phyloP scores from a whole-genome alignment of 371 early-diverging fungal genomes.

The Nematocida minor region DNA sequence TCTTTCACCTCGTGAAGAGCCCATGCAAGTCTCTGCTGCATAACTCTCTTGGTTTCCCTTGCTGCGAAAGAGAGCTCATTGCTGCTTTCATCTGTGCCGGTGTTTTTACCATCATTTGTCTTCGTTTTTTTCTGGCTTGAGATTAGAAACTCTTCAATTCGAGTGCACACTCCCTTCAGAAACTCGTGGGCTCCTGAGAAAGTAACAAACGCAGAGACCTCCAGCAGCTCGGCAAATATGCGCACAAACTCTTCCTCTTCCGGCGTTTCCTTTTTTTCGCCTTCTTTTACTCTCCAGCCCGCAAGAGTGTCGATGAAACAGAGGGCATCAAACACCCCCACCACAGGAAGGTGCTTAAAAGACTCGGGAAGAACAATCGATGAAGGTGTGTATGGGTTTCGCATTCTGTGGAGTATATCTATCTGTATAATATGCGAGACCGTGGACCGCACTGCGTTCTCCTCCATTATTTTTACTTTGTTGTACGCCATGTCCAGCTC shows the following conservation, averaged over 20 bases:
- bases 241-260: background rate
- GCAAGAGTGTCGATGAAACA: slow-evolving; percentile 4
- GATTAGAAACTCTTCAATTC: background rate
- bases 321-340: slow-evolving; percentile 12
- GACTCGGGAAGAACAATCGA: background rate
- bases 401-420: slow-evolving; percentile 5
- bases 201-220: background rate
- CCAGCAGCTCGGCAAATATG: background rate
- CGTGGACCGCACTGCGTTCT: background rate
- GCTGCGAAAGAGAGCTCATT: background rate
- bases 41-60: background rate
- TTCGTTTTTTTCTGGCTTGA: background rate
- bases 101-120: too few relatives aligned
- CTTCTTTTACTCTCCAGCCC: background rate
- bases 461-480: background rate
- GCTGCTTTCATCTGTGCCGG: too few relatives aligned
- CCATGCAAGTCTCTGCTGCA: background rate
- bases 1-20: slow-evolving; percentile 2
- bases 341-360: background rate
- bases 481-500: slow-evolving; percentile 24
- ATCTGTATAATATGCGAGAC: slow-evolving; percentile 6
- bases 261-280: background rate
- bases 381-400: slow-evolving; percentile 7
- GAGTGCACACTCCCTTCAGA: background rate
- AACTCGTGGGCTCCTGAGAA: background rate